A percentile compares a stretch with the other conserved stretches of the same genome.
Evolutionary conservation across 495 filamentous ascomycete genomes (phyloP).

Genomic region (Podospora anserina): DNA sequence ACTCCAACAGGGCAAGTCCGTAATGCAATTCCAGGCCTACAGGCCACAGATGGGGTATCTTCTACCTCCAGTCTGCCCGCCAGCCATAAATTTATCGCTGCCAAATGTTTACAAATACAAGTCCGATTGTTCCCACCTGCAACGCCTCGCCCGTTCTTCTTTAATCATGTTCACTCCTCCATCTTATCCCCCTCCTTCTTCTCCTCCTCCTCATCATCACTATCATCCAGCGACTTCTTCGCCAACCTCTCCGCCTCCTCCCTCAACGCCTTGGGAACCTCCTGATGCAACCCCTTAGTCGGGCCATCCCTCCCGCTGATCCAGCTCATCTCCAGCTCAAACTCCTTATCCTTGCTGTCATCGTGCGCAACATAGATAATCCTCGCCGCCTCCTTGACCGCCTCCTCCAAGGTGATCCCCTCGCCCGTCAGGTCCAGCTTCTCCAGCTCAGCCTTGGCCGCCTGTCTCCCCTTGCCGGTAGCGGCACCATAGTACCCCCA

Average conservation of each 20-base stretch:
- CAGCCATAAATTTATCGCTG: slow-evolving; percentile 2
- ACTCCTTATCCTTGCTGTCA: slow-evolving; percentile 96
- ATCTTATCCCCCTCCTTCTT: slow-evolving; percentile 59
- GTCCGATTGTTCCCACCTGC: slow-evolving; percentile 3
- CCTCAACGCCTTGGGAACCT: slow-evolving; percentile 81
- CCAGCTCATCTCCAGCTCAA: slow-evolving; percentile 99
- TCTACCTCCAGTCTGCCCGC: not conserved
- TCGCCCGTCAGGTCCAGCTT: slow-evolving; percentile 83
- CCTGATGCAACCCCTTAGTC: slow-evolving; percentile 86
- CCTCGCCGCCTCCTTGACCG: slow-evolving; percentile 90
- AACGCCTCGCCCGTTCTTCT: slow-evolving; percentile 1
- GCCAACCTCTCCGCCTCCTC: slow-evolving; percentile 88
- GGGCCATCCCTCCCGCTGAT: slow-evolving; percentile 76
- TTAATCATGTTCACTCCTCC: slow-evolving; percentile 58
- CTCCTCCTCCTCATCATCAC: slow-evolving; percentile 62
- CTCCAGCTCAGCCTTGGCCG: slow-evolving; percentile 95
- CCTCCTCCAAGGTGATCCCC: slow-evolving; percentile 70
- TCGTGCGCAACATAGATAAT: slow-evolving; percentile 97
- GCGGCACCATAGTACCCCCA: slow-evolving; percentile 99
- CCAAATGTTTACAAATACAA: slow-evolving; percentile 24
- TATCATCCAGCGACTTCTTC: slow-evolving; percentile 74
- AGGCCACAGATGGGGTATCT: not conserved
- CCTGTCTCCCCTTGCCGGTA: slow-evolving; percentile 92
- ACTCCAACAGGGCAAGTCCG: not conserved
- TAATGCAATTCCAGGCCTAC: not conserved